Conservation (phyloP, 768 basidiomycete genomes). For the Tylopilus felleus region DNA sequence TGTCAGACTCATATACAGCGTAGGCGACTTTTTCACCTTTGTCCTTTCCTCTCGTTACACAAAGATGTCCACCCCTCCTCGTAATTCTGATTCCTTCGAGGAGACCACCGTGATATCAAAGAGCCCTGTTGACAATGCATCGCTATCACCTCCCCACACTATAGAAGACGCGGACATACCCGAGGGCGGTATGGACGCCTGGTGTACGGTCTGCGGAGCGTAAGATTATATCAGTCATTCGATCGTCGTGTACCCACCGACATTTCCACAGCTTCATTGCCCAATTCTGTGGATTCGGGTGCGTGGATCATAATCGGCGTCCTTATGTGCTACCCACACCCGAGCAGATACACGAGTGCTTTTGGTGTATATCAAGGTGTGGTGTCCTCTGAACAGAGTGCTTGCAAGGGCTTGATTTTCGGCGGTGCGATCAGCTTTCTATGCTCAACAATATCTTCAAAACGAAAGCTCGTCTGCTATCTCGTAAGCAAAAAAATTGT, state of each 20-base stretch:
- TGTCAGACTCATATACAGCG: neutral
- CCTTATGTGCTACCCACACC: neutral
- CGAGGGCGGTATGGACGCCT: constrained; percentile 20
- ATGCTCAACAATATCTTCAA: constrained; percentile 18
- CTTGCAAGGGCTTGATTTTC: neutral
- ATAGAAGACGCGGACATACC: constrained; percentile 1
- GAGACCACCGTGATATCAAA: neutral
- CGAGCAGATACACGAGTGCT: constrained; percentile 14
- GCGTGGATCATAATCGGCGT: neutral
- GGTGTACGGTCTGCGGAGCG: constrained; percentile 27
- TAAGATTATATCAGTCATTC: constrained; percentile 4
- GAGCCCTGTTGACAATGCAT: neutral
- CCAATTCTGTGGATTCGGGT: constrained; percentile 28
- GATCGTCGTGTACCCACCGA: neutral
- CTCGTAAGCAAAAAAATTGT: constrained; percentile 14
- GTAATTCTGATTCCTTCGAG: neutral
- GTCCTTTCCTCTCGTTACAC: neutral
- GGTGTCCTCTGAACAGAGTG: neutral
- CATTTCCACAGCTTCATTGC: constrained; percentile 21
- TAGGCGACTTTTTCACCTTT: neutral
- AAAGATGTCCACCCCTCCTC: neutral
- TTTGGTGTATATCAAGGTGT: constrained; percentile 31
- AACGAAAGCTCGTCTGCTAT: constrained; percentile 22
- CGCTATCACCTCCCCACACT: neutral
- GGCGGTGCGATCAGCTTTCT: constrained; percentile 15